Evolutionary conservation across 2,329 filamentous ascomycete species (phyloP).

Genomic region (Stachybotrys elegans): DNA sequence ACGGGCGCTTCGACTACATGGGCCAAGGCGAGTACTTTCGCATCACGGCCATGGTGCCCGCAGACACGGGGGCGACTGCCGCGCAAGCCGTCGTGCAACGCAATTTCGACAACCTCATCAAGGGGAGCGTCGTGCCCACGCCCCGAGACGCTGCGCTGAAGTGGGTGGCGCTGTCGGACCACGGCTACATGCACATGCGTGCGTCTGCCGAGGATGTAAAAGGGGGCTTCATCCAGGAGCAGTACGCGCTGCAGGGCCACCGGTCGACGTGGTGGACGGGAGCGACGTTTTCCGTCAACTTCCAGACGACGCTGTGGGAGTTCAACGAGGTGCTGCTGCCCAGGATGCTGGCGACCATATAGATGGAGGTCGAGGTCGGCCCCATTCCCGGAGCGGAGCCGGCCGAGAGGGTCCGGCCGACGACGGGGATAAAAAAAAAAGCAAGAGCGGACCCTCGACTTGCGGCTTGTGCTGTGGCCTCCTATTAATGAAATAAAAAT

Average conservation of each 20-base stretch:
- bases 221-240: constrained; percentile 31
- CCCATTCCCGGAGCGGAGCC: no score
- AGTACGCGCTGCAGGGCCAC: constrained; percentile 34
- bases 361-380: no score
- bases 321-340: constrained; percentile 20
- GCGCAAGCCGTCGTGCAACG: constrained; percentile 16
- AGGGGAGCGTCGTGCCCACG: constrained; percentile 14
- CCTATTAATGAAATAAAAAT: no score
- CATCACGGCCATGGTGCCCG: constrained; percentile 19
- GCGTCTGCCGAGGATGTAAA: constrained; percentile 25
- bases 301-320: constrained; percentile 22
- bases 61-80: constrained; percentile 10
- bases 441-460: no score
- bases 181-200: constrained; percentile 26
- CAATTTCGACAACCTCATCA: constrained; percentile 18
- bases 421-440: no score
- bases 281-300: constrained; percentile 24
- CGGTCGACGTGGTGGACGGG: constrained; percentile 38
- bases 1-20: constrained; percentile 19
- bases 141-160: constrained; percentile 15
- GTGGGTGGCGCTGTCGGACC: constrained; percentile 26
- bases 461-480: no score
- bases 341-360: constrained; percentile 10
- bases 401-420: no score
- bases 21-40: constrained; percentile 19